Evolutionary conservation across 2,329 filamentous ascomycete species (phyloP), one percentile per base, ranked within the genome.

Genomic region (Reticulascus tulasneorum): DNA sequence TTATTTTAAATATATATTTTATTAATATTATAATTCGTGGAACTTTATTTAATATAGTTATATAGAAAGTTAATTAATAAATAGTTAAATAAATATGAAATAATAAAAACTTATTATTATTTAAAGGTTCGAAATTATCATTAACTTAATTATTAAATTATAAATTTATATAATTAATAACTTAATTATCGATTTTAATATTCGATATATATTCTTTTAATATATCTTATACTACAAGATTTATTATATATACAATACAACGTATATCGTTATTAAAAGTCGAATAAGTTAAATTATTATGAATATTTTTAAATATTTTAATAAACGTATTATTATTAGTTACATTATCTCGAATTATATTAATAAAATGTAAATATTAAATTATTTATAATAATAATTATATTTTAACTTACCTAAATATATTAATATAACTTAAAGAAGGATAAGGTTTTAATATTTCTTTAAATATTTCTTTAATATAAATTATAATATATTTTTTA

Each of bases 381-480:
- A 15, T 24, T 21, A 23, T 6, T 20, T 29, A 23, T 33, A 33
- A 17, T 17, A 22, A 26, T 17, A 11, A 22, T 31, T 22, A 27
- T 23, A 33, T 12, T 18, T 22, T 23, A 38, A 23, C 13, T 38
- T 29, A n/a, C n/a, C n/a, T n/a, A n/a, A n/a, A n/a, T n/a, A n/a
- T n/a, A n/a, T n/a, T n/a, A n/a, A n/a, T n/a, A n/a, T n/a, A n/a
- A n/a, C n/a, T n/a, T n/a, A n/a, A n/a, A n/a, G n/a, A n/a, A n/a
- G n/a, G n/a, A n/a, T n/a, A n/a, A n/a, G n/a, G n/a, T n/a, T n/a
- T n/a, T n/a, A n/a, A n/a, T n/a, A n/a, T n/a, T n/a, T n/a, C n/a
- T n/a, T n/a, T n/a, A n/a, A n/a, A n/a, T n/a, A n/a, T n/a, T n/a
- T n/a, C n/a, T n/a, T n/a, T n/a, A n/a, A n/a, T n/a, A n/a, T n/a